phyloP scores from a whole-genome alignment of 495 filamentous ascomycete species.

The Hypomontagnella monticulosa region DNA sequence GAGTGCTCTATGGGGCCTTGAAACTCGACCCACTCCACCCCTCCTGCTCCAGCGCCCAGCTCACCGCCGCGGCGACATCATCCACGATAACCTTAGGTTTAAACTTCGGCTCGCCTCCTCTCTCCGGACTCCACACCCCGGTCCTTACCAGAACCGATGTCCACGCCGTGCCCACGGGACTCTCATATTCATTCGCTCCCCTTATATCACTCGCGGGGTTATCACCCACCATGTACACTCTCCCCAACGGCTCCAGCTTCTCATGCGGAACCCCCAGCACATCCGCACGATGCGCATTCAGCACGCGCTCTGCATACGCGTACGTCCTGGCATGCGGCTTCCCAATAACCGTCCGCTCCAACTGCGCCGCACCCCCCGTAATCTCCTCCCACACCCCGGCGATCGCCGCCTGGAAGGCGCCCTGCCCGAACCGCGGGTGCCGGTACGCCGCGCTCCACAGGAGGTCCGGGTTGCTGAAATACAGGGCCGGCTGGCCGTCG shows the following conservation, averaged over 20 bases:
- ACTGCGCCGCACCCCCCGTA: constrained; percentile 69
- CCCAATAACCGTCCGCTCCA: constrained; percentile 77
- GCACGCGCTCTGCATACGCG: constrained; percentile 78
- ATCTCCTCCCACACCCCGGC: constrained; percentile 79
- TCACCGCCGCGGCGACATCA: constrained; percentile 63
- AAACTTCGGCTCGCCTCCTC: constrained; percentile 48
- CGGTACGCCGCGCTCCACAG: constrained; percentile 85
- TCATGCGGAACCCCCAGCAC: constrained; percentile 45
- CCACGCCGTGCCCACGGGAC: constrained; percentile 76
- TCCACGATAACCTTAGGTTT: constrained; percentile 68
- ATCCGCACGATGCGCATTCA: constrained; percentile 67
- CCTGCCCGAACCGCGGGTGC: constrained; percentile 91
- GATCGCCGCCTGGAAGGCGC: constrained; percentile 85
- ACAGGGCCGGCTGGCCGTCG: constrained; percentile 81
- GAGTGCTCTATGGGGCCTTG: constrained; percentile 30
- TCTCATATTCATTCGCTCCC: constrained; percentile 83
- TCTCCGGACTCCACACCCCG: constrained; percentile 74
- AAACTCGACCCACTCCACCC: constrained; percentile 47
- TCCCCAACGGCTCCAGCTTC: constrained; percentile 55
- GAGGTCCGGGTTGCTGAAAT: constrained; percentile 90
- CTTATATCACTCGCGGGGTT: constrained; percentile 92
- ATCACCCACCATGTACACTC: constrained; percentile 97
- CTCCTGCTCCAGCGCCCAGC: constrained; percentile 54
- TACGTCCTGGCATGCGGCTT: constrained; percentile 85
- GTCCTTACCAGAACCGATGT: constrained; percentile 81